Conservation (phyloP, 2,329 filamentous ascomycete species). For the Corinectria fuckeliana region DNA sequence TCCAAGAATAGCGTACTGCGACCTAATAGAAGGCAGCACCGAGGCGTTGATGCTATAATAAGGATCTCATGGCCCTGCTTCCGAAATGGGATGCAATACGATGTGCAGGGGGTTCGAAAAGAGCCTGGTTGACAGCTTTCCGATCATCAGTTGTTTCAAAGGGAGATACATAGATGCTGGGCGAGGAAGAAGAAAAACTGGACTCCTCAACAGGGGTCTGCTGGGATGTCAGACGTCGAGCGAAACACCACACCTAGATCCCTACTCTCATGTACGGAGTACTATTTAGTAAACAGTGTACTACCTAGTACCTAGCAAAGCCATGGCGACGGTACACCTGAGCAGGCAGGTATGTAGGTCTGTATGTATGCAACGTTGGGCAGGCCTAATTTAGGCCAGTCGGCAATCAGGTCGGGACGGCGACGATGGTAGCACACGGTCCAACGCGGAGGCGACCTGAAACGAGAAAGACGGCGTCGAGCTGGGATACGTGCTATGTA, state of each 20-base stretch:
- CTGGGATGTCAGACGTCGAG: conserved; percentile 7
- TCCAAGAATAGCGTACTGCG: conserved; percentile 8
- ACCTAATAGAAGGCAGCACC: not conserved
- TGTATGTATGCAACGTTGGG: not conserved
- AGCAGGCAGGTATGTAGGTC: not conserved
- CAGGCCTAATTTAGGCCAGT: conserved; percentile 1
- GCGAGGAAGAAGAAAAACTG: not conserved
- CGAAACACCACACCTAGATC: conserved; percentile 10
- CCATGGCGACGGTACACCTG: conserved; percentile 2
- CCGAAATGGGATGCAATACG: conserved; percentile 7
- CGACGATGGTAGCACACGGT: conserved; percentile 27
- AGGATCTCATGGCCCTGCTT: conserved; percentile 5
- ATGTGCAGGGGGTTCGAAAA: conserved; percentile 14
- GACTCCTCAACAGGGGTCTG: conserved; percentile 4
- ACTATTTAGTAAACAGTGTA: no score
- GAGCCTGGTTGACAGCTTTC: not conserved
- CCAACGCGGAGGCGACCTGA: conserved; percentile 35
- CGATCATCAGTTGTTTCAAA: conserved; percentile 3
- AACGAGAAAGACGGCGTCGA: conserved; percentile 31
- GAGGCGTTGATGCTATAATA: conserved; percentile 13
- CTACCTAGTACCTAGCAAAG: not conserved
- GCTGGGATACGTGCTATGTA: no score
- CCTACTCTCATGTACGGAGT: no score
- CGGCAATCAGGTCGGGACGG: conserved; percentile 10
- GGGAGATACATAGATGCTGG: conserved; percentile 9